Conservation (phyloP, 345 rosid genomes). For the Adansonia digitata region DNA sequence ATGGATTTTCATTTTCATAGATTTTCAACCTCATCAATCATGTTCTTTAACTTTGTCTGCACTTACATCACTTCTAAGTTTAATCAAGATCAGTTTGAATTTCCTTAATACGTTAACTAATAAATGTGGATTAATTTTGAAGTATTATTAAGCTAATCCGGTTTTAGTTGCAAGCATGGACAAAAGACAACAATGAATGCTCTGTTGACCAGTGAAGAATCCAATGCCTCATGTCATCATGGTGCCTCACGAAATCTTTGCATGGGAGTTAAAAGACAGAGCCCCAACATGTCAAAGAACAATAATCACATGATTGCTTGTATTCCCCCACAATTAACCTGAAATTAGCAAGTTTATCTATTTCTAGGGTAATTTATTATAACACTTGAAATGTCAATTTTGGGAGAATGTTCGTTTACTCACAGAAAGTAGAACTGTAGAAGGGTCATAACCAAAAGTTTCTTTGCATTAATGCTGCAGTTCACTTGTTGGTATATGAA, state of each 20-base stretch:
- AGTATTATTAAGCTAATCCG: not conserved
- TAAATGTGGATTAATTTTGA: not conserved
- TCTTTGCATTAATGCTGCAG: not conserved
- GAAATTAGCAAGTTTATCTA: not conserved
- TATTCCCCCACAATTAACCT: not conserved
- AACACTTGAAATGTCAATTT: not conserved
- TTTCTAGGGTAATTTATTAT: not conserved
- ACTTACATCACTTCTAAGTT: not conserved
- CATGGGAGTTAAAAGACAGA: not conserved
- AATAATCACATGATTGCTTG: conserved; percentile 3
- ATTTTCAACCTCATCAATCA: not conserved
- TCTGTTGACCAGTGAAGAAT: conserved; percentile 9
- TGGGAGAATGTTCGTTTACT: not conserved
- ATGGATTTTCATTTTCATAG: conserved; percentile 1
- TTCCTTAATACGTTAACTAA: not conserved
- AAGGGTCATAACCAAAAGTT: not conserved
- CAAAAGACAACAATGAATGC: conserved; percentile 3
- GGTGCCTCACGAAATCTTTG: conserved; percentile 7
- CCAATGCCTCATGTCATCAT: conserved; percentile 4
- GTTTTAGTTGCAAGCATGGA: not conserved
- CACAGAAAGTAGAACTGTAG: too few relatives aligned
- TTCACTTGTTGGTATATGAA: not conserved
- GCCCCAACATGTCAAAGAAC: not conserved
- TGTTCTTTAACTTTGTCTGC: conserved; percentile 7
- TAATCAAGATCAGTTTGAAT: not conserved